Percentiles rank a stretch among this genome's conserved stretches.
These are phyloP conservation scores for Cystofilobasidium bisporidii DNA, from an alignment of 768 basidiomycete species.

Conservation along the genomic window DNA sequence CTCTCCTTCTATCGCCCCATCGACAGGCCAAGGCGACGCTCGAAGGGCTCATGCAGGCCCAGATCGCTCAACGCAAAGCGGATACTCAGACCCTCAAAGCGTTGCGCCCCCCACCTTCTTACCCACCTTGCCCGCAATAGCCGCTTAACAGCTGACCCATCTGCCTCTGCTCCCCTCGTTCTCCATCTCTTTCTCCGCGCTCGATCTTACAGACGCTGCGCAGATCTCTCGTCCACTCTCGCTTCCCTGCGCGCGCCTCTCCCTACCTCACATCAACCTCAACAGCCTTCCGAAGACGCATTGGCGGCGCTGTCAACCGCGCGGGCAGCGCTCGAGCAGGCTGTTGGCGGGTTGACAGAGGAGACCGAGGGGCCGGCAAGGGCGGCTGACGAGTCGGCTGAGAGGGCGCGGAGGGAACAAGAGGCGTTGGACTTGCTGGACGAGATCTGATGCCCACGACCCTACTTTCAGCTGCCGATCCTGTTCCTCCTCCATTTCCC, in stretches of 20 bases:
- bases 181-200: neutral
- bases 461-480: no score
- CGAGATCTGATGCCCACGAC: neutral
- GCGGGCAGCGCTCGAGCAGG: neutral
- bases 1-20: neutral
- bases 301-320: neutral
- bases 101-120: no score
- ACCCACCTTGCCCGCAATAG: no score
- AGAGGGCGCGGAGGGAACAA: neutral
- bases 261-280: no score
- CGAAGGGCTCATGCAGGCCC: neutral
- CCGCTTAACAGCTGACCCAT: no score
- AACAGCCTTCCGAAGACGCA: no score
- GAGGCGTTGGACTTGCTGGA: neutral
- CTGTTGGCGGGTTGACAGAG: neutral
- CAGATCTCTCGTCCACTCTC: no score
- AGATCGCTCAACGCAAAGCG: neutral
- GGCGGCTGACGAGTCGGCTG: no score
- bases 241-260: no score
- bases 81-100: neutral
- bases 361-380: no score
- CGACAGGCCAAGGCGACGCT: conserved; percentile 1
- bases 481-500: no score
- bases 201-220: no score
- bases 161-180: neutral